A percentile compares a stretch with the other conserved stretches of the same genome.
Conservation (phyloP, 495 filamentous ascomycete species). For the Tuber calosporum region DNA sequence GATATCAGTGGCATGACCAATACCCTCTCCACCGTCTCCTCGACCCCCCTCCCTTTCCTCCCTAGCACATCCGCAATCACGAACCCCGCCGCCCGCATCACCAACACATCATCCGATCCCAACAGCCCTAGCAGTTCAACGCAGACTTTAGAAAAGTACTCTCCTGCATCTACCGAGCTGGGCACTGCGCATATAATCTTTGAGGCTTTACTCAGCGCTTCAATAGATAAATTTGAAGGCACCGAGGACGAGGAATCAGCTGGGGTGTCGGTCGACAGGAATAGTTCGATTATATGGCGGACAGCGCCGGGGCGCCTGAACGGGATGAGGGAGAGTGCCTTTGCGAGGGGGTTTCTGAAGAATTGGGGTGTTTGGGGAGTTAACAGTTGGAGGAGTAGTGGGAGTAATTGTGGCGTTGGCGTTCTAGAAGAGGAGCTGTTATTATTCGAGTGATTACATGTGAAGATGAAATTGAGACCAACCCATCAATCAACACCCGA, state of each 20-base stretch:
- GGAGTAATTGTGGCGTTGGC: constrained; percentile 30
- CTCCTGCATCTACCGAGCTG: constrained; percentile 44
- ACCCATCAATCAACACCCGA: constrained; percentile 47
- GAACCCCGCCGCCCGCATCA: constrained; percentile 53
- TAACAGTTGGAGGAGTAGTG: constrained; percentile 34
- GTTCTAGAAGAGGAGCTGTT: constrained; percentile 19
- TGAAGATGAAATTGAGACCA: constrained; percentile 29
- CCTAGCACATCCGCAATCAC: constrained; percentile 55
- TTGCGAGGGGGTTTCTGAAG: constrained; percentile 23
- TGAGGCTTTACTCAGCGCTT: constrained; percentile 55
- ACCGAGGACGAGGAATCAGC: constrained; percentile 11
- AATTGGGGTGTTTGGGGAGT: constrained; percentile 25
- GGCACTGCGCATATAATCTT: constrained; percentile 54
- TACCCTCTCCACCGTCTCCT: constrained; percentile 50
- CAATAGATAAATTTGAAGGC: constrained; percentile 46
- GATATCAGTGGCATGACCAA: constrained; percentile 51
- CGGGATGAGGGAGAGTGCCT: constrained; percentile 35
- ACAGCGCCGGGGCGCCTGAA: constrained; percentile 33
- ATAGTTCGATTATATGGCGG: constrained; percentile 37
- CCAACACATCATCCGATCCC: constrained; percentile 48
- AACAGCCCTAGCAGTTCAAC: constrained; percentile 53
- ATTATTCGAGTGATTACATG: constrained; percentile 23
- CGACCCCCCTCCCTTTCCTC: constrained; percentile 49
- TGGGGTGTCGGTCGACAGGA: constrained; percentile 31
- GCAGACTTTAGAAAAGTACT: constrained; percentile 50